Evolutionary conservation across 306 rosid genomes (phyloP), one percentile per base, ranked within the genome.

Genomic region (Lupinus albus): DNA sequence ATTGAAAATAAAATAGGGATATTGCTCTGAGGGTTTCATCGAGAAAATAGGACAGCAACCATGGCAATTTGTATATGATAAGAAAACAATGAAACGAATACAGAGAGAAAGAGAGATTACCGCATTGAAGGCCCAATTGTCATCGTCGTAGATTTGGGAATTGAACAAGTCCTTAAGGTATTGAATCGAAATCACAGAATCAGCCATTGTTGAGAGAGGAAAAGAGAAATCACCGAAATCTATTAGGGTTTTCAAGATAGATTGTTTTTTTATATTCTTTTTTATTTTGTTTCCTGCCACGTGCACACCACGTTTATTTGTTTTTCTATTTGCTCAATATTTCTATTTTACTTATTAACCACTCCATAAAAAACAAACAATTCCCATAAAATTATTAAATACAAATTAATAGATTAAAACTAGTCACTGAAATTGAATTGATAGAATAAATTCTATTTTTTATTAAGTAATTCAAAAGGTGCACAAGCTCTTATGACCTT

Each of bases 71-170:
- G 45, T n/a, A 61, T 61, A 6, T 6, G 52, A 44, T 60, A 9
- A 42, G 59, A 51, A 12, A 41, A 20, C 17, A 57, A 44, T 17
- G 38, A 36, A 52, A 50, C 48, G 68, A 44, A 32, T 4, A 41
- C 7, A 60, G 25, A 0, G 52, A 0, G 38, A 73, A 18, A 9
- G 61, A 9, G 30, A 51, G 14, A 11, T 66, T 84, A 91, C 97
- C 96, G 61, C 55, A 78, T 89, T 92, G 70, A 78, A 85, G 39
- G 89, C 96, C 92, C 94, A 87, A 64, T 89, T 92, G 16, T 89
- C 87, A 52, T 92, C 95, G 67, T 87, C 94, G 0, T 81, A 11
- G 72, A 83, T 52, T 83, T 91, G 96, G 64, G 96, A 74, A 57
- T 70, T 68, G 55, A 83, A 0, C 79, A 89, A 76, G 38, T 76